A percentile compares a stretch with the other conserved stretches of the same genome.
Conservation (phyloP, 1,284 basidiomycete genomes). For the Puccinia hordei region DNA sequence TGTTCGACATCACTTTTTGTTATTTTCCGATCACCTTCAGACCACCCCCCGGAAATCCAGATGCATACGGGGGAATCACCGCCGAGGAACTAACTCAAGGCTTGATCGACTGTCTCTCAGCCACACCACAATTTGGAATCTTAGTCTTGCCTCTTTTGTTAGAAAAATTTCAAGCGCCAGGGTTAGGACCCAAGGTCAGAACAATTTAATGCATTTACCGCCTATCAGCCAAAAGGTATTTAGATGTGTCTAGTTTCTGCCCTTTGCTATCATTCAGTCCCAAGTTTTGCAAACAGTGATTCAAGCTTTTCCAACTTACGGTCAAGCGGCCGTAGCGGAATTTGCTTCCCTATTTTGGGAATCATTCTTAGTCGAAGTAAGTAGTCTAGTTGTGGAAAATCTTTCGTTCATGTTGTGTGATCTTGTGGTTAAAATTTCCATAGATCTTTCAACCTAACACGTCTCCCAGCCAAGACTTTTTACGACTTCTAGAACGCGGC, state of each 20-base stretch:
- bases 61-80: conserved; percentile 74
- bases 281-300: conserved; percentile 33
- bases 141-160: conserved; percentile 84
- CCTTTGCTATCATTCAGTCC: not conserved
- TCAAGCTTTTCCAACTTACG: conserved; percentile 75
- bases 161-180: conserved; percentile 85
- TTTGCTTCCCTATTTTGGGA: conserved; percentile 80
- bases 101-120: conserved; percentile 71
- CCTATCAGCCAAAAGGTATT: not conserved
- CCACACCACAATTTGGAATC: conserved; percentile 79
- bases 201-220: not conserved
- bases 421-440: conserved; percentile 17
- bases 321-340: conserved; percentile 66
- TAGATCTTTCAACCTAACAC: conserved; percentile 84
- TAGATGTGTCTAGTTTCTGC: not conserved
- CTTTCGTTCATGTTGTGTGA: conserved; percentile 10
- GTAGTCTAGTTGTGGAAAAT: conserved; percentile 47
- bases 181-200: conserved; percentile 71
- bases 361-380: conserved; percentile 79
- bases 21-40: conserved; percentile 99
- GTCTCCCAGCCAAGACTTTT: conserved; percentile 67
- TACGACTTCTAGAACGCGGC: conserved; percentile 71
- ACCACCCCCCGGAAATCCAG: conserved; percentile 86
- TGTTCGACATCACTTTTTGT: conserved; percentile 95
- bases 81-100: conserved; percentile 79